These are phyloP conservation scores for Colletotrichum tabaci DNA, from an alignment of 2,329 filamentous ascomycete species.

Conservation along the genomic window DNA sequence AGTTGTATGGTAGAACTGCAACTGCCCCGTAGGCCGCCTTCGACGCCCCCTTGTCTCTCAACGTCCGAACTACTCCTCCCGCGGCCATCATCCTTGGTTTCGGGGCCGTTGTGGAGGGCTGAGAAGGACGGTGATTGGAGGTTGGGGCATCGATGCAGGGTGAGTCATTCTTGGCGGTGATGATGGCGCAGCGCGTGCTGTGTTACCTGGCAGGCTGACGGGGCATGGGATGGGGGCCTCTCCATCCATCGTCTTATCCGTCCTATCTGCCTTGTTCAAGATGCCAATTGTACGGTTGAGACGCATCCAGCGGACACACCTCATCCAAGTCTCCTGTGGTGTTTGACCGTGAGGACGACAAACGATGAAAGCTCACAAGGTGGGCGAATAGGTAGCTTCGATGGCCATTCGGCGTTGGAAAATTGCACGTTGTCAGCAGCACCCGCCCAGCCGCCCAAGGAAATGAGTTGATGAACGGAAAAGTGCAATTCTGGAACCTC, in stretches of 20 bases:
- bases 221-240: background rate
- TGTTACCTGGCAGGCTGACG: conserved; percentile 35
- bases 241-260: background rate
- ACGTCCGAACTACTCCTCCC: conserved; percentile 16
- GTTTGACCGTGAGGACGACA: background rate
- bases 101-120: conserved; percentile 15
- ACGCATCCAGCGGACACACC: background rate
- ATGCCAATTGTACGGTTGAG: background rate
- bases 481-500: background rate
- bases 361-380: background rate
- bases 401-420: background rate
- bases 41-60: conserved; percentile 7
- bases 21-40: conserved; percentile 2
- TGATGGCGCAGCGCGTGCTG: conserved; percentile 27
- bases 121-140: conserved; percentile 23
- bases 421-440: no score
- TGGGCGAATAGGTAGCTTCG: background rate
- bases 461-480: background rate
- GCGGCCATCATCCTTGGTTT: background rate
- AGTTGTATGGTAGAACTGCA: conserved; percentile 20
- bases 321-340: background rate
- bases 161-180: conserved; percentile 39
- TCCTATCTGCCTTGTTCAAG: background rate
- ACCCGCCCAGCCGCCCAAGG: no score
- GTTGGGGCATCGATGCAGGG: background rate